A percentile compares a stretch with the other conserved stretches of the same genome.
phyloP scores from a whole-genome alignment of 176 grass and related monocot genomes.

The Metroxylon sagu region DNA sequence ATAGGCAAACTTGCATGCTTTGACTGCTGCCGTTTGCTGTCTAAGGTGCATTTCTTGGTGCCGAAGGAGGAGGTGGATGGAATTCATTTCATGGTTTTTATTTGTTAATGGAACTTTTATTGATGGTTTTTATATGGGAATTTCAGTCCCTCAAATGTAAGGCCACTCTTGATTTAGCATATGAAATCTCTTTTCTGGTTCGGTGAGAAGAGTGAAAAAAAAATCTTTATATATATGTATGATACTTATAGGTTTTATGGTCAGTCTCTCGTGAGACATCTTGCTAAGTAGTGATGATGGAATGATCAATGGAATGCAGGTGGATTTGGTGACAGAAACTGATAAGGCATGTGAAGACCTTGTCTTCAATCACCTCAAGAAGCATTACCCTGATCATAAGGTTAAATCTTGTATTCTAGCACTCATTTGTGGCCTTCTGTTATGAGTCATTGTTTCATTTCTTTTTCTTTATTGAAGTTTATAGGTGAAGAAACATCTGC shows the following conservation, averaged over 20 bases:
- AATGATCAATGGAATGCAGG: constrained; percentile 27
- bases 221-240: background rate
- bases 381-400: constrained; percentile 78
- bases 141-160: background rate
- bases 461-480: constrained; percentile 27
- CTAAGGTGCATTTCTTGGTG: too few relatives aligned
- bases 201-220: too few relatives aligned
- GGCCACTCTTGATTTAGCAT: background rate
- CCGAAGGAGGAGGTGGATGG: too few relatives aligned
- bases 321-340: constrained; percentile 98
- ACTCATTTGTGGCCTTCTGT: too few relatives aligned
- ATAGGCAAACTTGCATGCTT: too few relatives aligned
- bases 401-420: background rate
- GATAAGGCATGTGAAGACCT: constrained; percentile 96
- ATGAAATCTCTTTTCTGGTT: background rate
- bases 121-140: too few relatives aligned
- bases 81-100: too few relatives aligned
- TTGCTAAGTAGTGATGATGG: background rate
- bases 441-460: background rate
- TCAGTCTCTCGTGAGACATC: too few relatives aligned
- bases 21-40: too few relatives aligned
- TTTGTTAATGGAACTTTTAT: too few relatives aligned
- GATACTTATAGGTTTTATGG: background rate
- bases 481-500: constrained; percentile 95
- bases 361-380: constrained; percentile 76